Percentiles rank a stretch among this genome's conserved stretches.
phyloP scores from a whole-genome alignment of 2,329 filamentous ascomycete species.

The Stagonosporopsis chrysanthemi region DNA sequence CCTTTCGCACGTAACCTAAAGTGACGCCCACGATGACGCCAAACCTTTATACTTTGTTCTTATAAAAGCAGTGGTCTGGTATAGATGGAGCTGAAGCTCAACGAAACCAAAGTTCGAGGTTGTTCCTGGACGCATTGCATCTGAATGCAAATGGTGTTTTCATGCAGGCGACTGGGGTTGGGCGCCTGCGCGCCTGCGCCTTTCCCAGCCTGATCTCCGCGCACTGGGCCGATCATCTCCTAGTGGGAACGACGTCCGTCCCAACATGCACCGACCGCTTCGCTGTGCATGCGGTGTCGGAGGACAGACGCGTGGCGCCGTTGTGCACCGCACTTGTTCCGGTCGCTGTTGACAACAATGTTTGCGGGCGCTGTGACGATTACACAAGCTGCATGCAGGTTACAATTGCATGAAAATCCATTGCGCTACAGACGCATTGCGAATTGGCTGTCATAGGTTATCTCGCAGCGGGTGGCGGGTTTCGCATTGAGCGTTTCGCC shows the following conservation, averaged over 20 bases:
- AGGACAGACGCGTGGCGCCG: slow-evolving; percentile 10
- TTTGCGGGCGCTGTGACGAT: slow-evolving; percentile 15
- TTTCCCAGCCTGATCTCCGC: slow-evolving; percentile 18
- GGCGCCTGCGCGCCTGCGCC: slow-evolving; percentile 1
- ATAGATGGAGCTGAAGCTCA: slow-evolving; percentile 4
- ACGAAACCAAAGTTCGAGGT: slow-evolving; percentile 26
- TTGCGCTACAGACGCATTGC: slow-evolving; percentile 13
- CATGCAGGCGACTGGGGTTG: slow-evolving; percentile 19
- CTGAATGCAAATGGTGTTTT: slow-evolving; percentile 22
- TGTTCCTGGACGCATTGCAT: slow-evolving; percentile 18
- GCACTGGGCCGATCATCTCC: slow-evolving; percentile 25
- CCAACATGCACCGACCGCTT: slow-evolving; percentile 21
- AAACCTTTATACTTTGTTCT: slow-evolving; percentile 5
- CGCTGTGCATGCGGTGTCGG: slow-evolving; percentile 21
- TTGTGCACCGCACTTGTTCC: slow-evolving; percentile 5
- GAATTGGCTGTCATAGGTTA: slow-evolving; percentile 14
- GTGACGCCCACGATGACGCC: slow-evolving; percentile 11
- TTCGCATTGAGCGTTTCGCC: slow-evolving; percentile 22
- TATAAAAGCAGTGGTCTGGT: slow-evolving; percentile 6
- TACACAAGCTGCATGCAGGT: slow-evolving; percentile 8
- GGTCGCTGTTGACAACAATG: slow-evolving; percentile 14
- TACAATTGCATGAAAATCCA: slow-evolving; percentile 7
- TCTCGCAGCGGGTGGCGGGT: slow-evolving; percentile 14
- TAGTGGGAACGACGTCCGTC: slow-evolving; percentile 17
- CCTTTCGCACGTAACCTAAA: background rate